Conservation (phyloP, 345 rosid genomes). For the Carallia pectinifolia region DNA sequence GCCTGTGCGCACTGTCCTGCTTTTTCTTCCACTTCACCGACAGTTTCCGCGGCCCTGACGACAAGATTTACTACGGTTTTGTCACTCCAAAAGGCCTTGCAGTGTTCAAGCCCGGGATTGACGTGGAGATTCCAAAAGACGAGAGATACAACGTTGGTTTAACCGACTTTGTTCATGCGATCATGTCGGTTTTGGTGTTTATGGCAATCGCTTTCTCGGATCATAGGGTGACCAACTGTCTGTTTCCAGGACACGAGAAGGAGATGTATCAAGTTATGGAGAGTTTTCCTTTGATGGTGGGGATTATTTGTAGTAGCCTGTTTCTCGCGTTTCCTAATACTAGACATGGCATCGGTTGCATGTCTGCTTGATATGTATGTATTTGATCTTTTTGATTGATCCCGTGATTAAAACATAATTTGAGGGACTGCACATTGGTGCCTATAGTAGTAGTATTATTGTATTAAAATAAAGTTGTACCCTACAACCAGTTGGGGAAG, state of each 20-base stretch:
- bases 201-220: constrained; percentile 71
- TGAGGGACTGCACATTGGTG: too few species aligned
- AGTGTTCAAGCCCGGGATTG: constrained; percentile 62
- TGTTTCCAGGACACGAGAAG: constrained; percentile 62
- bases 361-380: constrained; percentile 36
- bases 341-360: constrained; percentile 66
- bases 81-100: constrained; percentile 66
- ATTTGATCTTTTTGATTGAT: neutral
- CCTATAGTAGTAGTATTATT: too few species aligned
- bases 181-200: constrained; percentile 75
- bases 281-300: constrained; percentile 77
- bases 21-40: constrained; percentile 80
- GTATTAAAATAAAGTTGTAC: neutral
- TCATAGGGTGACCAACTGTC: constrained; percentile 52
- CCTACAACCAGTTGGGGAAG: neutral
- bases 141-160: constrained; percentile 57
- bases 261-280: constrained; percentile 85
- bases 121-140: constrained; percentile 40
- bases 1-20: constrained; percentile 60
- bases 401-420: neutral
- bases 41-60: constrained; percentile 62
- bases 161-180: constrained; percentile 64
- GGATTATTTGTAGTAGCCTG: constrained; percentile 63
- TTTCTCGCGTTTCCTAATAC: constrained; percentile 69
- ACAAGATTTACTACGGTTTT: constrained; percentile 63